A percentile compares a stretch with the other conserved stretches of the same genome.
Evolutionary conservation across 225 moss, liverwort and hornwort species (phyloP).

Genomic region (Neckera pumila): DNA sequence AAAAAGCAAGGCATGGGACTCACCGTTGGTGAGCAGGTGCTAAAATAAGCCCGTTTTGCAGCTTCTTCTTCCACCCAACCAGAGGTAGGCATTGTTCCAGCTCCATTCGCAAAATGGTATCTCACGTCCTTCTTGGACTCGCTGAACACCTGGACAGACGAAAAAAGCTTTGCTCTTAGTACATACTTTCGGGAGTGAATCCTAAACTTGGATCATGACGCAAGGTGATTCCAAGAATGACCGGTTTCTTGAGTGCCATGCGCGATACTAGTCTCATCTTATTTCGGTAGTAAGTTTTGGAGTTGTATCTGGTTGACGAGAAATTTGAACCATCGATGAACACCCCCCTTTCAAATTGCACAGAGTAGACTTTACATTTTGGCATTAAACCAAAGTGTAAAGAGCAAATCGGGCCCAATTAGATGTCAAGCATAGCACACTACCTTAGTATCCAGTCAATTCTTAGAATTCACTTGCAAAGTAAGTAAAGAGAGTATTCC

Average conservation of each 20-base stretch:
- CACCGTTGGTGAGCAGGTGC: slow-evolving; percentile 2
- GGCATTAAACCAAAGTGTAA: neutral
- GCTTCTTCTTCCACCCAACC: neutral
- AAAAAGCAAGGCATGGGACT: neutral
- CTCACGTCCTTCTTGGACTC: neutral
- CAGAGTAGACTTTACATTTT: neutral
- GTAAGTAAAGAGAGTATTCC: neutral
- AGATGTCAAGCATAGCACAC: neutral
- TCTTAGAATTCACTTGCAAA: neutral
- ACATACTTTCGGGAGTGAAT: neutral
- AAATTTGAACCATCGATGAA: neutral
- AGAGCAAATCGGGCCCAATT: too few species aligned
- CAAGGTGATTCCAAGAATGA: neutral
- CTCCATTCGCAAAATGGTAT: slow-evolving; percentile 9
- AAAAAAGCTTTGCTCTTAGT: neutral
- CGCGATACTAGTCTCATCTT: neutral
- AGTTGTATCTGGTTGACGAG: neutral
- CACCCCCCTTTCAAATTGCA: neutral
- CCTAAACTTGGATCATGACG: neutral
- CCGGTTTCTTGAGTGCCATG: neutral
- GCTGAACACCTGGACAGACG: neutral
- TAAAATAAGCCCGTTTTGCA: slow-evolving; percentile 1
- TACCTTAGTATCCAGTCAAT: neutral
- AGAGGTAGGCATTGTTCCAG: slow-evolving; percentile 7
- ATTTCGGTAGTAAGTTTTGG: too few species aligned